Conservation (phyloP, 768 basidiomycete species). For the Gautieria morchelliformis region DNA sequence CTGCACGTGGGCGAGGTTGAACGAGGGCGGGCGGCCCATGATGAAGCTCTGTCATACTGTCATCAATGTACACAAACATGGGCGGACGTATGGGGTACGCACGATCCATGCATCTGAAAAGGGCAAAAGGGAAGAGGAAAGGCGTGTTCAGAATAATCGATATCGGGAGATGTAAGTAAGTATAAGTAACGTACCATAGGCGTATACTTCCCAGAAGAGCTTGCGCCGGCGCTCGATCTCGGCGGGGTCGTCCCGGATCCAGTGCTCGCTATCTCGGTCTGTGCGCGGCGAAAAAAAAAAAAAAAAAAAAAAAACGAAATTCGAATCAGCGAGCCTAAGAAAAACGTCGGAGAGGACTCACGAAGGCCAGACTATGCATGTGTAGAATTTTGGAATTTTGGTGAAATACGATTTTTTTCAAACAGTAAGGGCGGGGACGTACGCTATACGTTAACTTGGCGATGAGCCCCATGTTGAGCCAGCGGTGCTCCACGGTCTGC, state of each 20-base stretch:
- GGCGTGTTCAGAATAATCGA: too few species aligned
- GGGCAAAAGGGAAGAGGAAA: too few species aligned
- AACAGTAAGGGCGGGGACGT: background rate
- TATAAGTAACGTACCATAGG: conserved; percentile 5
- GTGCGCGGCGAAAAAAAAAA: too few species aligned
- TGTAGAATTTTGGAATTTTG: background rate
- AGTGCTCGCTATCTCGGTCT: conserved; percentile 5
- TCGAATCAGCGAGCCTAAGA: background rate
- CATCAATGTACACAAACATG: background rate
- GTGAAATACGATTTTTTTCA: background rate
- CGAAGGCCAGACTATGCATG: conserved; percentile 2
- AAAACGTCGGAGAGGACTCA: background rate
- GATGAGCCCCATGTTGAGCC: conserved; percentile 4
- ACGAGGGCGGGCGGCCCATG: conserved; percentile 61
- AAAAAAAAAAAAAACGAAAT: too few species aligned
- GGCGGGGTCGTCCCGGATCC: conserved; percentile 2
- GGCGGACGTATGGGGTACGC: background rate
- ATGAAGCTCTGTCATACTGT: conserved; percentile 50
- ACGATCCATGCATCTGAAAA: conserved; percentile 8
- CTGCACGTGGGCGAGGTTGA: conserved; percentile 57
- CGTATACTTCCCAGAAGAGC: conserved; percentile 8
- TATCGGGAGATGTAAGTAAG: too few species aligned
- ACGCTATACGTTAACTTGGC: conserved; percentile 7
- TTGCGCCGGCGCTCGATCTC: conserved; percentile 4
- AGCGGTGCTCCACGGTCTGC: conserved; percentile 6